Evolutionary conservation across 371 early-diverging fungal genomes (phyloP).

Genomic region (Homolaphlyctis polyrhiza): DNA sequence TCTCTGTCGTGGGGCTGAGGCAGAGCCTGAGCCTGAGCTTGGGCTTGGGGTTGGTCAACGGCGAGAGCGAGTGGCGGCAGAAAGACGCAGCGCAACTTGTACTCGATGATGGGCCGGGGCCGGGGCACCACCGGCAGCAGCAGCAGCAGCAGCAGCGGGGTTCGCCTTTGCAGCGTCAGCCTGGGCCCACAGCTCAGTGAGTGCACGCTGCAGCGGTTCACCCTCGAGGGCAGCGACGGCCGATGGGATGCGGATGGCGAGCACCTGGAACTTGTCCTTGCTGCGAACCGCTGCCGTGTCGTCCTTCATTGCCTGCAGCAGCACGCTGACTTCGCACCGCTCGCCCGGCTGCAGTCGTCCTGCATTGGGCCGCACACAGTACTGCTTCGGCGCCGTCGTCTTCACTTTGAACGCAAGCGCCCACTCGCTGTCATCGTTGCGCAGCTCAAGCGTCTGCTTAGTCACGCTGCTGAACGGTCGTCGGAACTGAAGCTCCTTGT

Average conservation of each 20-base stretch:
- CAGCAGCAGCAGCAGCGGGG: slow-evolving; percentile 21
- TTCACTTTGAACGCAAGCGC: slow-evolving; percentile 93
- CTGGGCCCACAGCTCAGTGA: slow-evolving; percentile 36
- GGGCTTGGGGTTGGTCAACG: too few relatives aligned
- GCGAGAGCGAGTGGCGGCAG: slow-evolving; percentile 9
- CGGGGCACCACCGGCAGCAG: background rate
- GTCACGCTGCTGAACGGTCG: slow-evolving; percentile 68
- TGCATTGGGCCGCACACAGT: slow-evolving; percentile 92
- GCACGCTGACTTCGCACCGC: slow-evolving; percentile 74
- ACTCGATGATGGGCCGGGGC: slow-evolving; percentile 27
- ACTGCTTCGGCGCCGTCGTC: slow-evolving; percentile 97
- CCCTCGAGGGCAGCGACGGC: slow-evolving; percentile 23
- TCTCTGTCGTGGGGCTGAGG: too few relatives aligned
- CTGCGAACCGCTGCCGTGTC: slow-evolving; percentile 76
- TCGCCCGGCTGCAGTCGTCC: slow-evolving; percentile 75
- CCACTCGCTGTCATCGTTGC: slow-evolving; percentile 58
- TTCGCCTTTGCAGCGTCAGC: slow-evolving; percentile 36
- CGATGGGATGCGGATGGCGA: slow-evolving; percentile 64
- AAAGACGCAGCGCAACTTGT: slow-evolving; percentile 36
- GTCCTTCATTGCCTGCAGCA: slow-evolving; percentile 84
- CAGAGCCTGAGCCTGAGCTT: too few relatives aligned
- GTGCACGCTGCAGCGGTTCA: slow-evolving; percentile 15
- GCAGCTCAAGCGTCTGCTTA: slow-evolving; percentile 56
- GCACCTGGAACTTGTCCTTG: slow-evolving; percentile 93
- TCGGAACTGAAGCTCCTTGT: slow-evolving; percentile 37